Percentiles rank a stretch among this genome's conserved stretches.
Evolutionary conservation across 805 yeast genomes (phyloP).

Genomic region (Yamadazyma scolyti): DNA sequence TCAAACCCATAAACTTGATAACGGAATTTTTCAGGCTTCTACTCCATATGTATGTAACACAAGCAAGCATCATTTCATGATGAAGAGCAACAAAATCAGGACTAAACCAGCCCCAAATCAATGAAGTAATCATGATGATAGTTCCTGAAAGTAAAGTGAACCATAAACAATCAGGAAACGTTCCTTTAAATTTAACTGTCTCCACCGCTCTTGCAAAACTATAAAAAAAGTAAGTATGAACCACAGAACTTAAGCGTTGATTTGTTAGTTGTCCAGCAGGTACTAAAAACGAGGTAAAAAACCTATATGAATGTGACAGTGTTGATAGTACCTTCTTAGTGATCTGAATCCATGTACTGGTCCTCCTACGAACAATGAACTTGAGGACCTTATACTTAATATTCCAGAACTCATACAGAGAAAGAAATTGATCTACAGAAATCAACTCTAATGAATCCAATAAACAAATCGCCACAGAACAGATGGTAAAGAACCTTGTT

Average conservation of each 20-base stretch:
- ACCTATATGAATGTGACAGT: conserved; percentile 24
- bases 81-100: conserved; percentile 14
- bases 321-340: too few relatives aligned
- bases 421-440: conserved; percentile 11
- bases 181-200: conserved; percentile 43
- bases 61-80: conserved; percentile 45
- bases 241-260: conserved; percentile 23
- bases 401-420: too few relatives aligned
- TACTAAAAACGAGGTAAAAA: conserved; percentile 49
- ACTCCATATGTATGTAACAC: conserved; percentile 62
- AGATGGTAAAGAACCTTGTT: conserved; percentile 52
- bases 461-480: conserved; percentile 44
- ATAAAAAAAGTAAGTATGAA: conserved; percentile 57
- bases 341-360: too few relatives aligned
- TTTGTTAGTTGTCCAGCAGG: conserved; percentile 28
- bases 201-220: conserved; percentile 56
- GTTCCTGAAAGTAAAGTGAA: conserved; percentile 50
- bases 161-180: conserved; percentile 55
- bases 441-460: conserved; percentile 19
- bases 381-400: too few relatives aligned
- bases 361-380: too few relatives aligned
- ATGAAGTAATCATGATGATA: conserved; percentile 34
- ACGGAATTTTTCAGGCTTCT: conserved; percentile 50
- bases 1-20: conserved; percentile 49
- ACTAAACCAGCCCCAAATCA: conserved; percentile 21